Evolutionary conservation across 768 basidiomycete species (phyloP), one percentile per base, ranked within the genome.

Genomic region (Mycena capillaripes): DNA sequence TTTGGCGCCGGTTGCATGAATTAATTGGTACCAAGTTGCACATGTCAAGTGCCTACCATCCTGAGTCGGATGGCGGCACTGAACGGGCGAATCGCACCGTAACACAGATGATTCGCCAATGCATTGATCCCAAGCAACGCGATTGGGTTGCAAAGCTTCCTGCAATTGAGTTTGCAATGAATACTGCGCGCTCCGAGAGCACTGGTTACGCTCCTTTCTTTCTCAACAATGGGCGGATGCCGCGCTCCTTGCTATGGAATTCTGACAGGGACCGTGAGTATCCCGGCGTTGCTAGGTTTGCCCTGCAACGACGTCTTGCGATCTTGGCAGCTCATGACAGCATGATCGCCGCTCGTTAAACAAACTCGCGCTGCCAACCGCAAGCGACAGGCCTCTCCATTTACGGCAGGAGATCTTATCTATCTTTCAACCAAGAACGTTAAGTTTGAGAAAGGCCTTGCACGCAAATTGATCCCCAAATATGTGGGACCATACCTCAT

Each of bases 361-460:
- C 81, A 83, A 38, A 76, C 81, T 0, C 36, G 58, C 19, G 21
- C 59, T 0, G 78, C 78, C 0, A 79, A 83, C 50, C 19, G 69
- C 34, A 38, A 74, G 38, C 71, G 78, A 9, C 52, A 53, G 7
- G 56, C 25, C 10, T 42, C 42, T 5, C 60, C 60, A 4, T 61
- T 61, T 34, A 29, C 42, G 12, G 56, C 14, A 42, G 60, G 36
- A 1, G 60, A 30, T 32, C 17, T 61, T n/a, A 27, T 61, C 0
- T 82, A 82, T 40, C 27, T 82, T 1, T 80, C 79, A 0, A 81
- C 80, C 0, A 70, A 77, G 36, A 82, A 83, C 56, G 65, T 82
- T 6, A 52, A 42, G 0, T 42, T 82, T 17, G 81, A 77, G 4
- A 81, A 79, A 34, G 71, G 76, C 30, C 44, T 72, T 17, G 78